Evolutionary conservation across 148 eudicot genomes (phyloP), one percentile per base, ranked within the genome.

Genomic region (Salicornia ramosissima): DNA sequence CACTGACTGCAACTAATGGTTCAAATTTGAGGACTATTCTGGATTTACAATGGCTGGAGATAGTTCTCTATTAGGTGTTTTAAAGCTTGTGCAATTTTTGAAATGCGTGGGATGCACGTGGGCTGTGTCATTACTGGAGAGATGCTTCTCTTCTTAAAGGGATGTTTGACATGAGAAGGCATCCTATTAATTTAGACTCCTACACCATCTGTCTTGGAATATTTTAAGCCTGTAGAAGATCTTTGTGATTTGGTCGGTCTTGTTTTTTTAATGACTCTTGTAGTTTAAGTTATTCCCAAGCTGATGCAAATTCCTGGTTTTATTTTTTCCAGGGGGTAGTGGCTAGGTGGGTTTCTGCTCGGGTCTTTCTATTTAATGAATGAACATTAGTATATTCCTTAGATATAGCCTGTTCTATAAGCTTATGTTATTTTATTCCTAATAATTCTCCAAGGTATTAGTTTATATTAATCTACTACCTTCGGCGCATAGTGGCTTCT

Each of bases 161-260:
- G 68, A 50, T 74, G 67, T 74, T 68, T 60, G 72, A 74, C 65
- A 53, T 43, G 16, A 67, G 34, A 46, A 62, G 69, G 19, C 29
- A 57, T 55, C 64, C 73, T 16, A 43, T 52, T 75, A 75, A 69
- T 69, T 28, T 69, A 62, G 21, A 30, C 59, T 34, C 36, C 28
- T 28, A 14, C 25, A 29, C 69, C 73, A 28, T 75, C 65, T 51
- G 65, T 75, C 67, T 63, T 53, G 64, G 60, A 31, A 62, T 28
- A 52, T 51, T 50, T 62, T 53, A 69, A 42, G 64, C 67, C 64
- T 69, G 68, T 50, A 63, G 67, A 69, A 75, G 74, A 69, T 75
- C 78, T 75, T 75, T 68, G 77, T 22, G 78, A 75, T 75, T 69
- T 75, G 69, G 58, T 53, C 69, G 64, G 73, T 63, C 74, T 69